Evolutionary conservation across 2,329 filamentous ascomycete genomes (phyloP).

Genomic region (Pseudogymnoascus sp.): DNA sequence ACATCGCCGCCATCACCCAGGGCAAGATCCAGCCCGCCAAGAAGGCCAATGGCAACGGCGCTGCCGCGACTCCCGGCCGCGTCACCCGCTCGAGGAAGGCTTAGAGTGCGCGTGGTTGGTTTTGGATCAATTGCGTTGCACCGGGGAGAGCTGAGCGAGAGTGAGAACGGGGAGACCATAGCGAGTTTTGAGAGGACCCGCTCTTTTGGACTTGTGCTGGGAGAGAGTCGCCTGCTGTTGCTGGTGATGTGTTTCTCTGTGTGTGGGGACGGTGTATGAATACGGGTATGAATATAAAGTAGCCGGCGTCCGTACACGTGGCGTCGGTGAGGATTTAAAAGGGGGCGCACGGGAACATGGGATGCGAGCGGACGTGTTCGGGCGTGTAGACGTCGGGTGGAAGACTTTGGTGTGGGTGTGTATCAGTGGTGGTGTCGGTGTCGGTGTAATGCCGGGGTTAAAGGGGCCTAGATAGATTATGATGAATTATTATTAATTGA

Average conservation of each 20-base stretch:
- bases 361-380: background rate
- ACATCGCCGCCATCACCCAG: conserved; percentile 24
- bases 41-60: conserved; percentile 39
- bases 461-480: conserved; percentile 2
- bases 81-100: conserved; percentile 29
- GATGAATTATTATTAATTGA: conserved; percentile 7
- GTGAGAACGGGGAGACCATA: background rate
- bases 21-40: conserved; percentile 40
- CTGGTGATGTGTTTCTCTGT: background rate
- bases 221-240: background rate
- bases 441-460: background rate
- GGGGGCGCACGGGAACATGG: background rate
- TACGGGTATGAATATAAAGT: background rate
- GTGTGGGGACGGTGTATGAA: background rate
- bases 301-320: background rate
- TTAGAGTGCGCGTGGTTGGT: conserved; percentile 14
- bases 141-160: background rate
- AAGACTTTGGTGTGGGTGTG: background rate
- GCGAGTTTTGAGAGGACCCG: background rate
- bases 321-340: background rate
- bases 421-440: background rate
- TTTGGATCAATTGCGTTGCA: background rate
- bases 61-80: conserved; percentile 23
- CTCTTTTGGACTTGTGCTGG: background rate
- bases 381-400: background rate